A percentile compares a stretch with the other conserved stretches of the same genome.
phyloP scores from a whole-genome alignment of 306 rosid genomes.

The Gleditsia sinensis region DNA sequence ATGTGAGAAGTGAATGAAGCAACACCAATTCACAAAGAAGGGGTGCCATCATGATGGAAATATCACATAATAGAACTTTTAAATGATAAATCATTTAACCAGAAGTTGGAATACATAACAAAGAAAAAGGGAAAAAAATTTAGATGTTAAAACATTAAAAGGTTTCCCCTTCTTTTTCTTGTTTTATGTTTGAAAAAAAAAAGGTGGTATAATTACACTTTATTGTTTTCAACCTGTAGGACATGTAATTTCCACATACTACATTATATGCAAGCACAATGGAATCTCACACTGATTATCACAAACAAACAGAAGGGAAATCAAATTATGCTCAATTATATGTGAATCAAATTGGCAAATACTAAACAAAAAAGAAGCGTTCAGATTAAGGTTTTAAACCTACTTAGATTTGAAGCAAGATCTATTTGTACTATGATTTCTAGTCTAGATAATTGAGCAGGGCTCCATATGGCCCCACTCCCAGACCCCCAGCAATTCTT shows the following conservation, averaged over 20 bases:
- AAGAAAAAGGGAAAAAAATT: not conserved
- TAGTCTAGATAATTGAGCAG: no score
- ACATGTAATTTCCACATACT: not conserved
- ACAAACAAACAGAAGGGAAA: not conserved
- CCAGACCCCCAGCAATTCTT: no score
- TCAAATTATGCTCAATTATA: not conserved
- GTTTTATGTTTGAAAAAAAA: no score
- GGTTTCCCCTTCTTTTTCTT: no score
- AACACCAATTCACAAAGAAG: conserved; percentile 9
- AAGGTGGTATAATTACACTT: no score
- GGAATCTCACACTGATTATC: not conserved
- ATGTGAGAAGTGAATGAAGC: conserved; percentile 2
- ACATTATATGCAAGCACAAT: not conserved
- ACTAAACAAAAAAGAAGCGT: no score
- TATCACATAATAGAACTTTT: not conserved
- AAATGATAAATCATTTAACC: not conserved
- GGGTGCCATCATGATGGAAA: not conserved
- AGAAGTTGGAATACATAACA: not conserved
- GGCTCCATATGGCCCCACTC: no score
- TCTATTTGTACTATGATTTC: no score
- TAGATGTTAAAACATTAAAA: not conserved
- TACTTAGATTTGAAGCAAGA: no score
- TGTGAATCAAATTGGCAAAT: no score
- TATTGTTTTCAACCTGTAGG: not conserved
- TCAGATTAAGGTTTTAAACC: no score